Percentiles rank a stretch among this genome's conserved stretches.
Conservation (phyloP, 176 grass and related monocot species). For the Eremochloa ophiuroides region DNA sequence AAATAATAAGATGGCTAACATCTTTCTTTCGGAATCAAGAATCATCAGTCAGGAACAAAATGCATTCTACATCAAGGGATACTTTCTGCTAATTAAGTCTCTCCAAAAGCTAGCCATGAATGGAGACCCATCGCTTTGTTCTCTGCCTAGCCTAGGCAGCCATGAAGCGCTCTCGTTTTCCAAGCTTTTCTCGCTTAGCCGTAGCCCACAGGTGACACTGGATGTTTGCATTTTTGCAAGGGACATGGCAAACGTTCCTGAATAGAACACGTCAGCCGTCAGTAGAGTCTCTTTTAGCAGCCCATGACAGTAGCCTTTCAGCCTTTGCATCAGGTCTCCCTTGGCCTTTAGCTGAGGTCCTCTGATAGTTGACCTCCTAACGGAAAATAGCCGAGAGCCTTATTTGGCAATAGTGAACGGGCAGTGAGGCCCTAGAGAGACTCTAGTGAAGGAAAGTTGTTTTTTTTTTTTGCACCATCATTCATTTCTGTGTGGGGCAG, state of each 20-base stretch:
- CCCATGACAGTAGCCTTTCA: not conserved
- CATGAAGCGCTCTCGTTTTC: not conserved
- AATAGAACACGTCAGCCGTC: not conserved
- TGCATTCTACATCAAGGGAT: constrained; percentile 6
- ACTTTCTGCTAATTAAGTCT: constrained; percentile 29
- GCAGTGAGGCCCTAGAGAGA: too few relatives aligned
- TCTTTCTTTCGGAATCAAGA: not conserved
- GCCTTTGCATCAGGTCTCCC: not conserved
- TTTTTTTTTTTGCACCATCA: constrained; percentile 7
- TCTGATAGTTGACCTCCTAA: constrained; percentile 39
- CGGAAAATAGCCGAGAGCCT: constrained; percentile 9
- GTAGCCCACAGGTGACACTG: not conserved
- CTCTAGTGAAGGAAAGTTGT: not conserved
- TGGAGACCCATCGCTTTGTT: not conserved
- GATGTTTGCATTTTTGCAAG: constrained; percentile 11
- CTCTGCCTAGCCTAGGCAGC: constrained; percentile 4
- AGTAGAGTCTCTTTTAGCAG: not conserved
- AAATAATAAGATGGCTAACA: not conserved
- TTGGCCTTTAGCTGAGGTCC: constrained; percentile 13
- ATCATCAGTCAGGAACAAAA: not conserved
- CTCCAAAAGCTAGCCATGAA: not conserved
- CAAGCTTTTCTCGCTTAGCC: not conserved
- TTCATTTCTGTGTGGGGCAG: not conserved
- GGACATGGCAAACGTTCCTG: too few relatives aligned
- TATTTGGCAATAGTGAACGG: constrained; percentile 22